Conservation (phyloP, 257 asterid species). For the Salvia rosmarinus region DNA sequence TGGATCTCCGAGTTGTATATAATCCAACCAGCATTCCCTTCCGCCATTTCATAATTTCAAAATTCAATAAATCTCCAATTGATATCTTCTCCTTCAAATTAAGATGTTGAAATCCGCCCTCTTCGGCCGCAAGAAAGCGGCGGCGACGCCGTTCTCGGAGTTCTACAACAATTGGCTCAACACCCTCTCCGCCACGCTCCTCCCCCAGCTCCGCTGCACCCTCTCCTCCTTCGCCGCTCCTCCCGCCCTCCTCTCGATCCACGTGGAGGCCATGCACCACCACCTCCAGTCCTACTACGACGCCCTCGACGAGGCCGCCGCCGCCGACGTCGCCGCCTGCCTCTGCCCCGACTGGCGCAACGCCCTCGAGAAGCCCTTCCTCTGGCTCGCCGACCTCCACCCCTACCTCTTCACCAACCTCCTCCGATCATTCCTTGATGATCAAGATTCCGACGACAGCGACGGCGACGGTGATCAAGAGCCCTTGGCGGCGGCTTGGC, state of each 20-base stretch:
- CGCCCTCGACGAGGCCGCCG: conserved; percentile 75
- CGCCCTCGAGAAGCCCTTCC: conserved; percentile 78
- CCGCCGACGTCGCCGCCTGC: conserved; percentile 56
- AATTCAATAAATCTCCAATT: conserved; percentile 1
- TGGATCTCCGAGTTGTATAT: no score
- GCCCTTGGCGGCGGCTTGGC: conserved; percentile 67
- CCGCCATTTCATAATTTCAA: neutral
- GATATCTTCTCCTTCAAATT: no score
- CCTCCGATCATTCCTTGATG: conserved; percentile 76
- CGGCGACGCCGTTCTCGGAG: conserved; percentile 52
- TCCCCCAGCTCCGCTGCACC: conserved; percentile 78
- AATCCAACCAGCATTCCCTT: no score
- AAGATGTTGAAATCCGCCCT: conserved; percentile 47
- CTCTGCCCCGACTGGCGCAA: conserved; percentile 79
- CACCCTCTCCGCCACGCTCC: conserved; percentile 60
- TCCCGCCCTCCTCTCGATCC: conserved; percentile 60
- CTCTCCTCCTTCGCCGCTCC: conserved; percentile 55
- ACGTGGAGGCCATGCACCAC: conserved; percentile 68
- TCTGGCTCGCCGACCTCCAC: conserved; percentile 88
- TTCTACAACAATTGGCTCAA: conserved; percentile 65
- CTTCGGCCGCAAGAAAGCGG: conserved; percentile 57
- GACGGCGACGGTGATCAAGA: neutral
- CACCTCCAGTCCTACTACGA: conserved; percentile 69
- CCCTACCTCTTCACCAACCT: conserved; percentile 86
- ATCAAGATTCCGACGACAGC: conserved; percentile 40